These are phyloP conservation scores for Sinapis alba DNA, from an alignment of 441 rosid genomes.

Conservation along the genomic window DNA sequence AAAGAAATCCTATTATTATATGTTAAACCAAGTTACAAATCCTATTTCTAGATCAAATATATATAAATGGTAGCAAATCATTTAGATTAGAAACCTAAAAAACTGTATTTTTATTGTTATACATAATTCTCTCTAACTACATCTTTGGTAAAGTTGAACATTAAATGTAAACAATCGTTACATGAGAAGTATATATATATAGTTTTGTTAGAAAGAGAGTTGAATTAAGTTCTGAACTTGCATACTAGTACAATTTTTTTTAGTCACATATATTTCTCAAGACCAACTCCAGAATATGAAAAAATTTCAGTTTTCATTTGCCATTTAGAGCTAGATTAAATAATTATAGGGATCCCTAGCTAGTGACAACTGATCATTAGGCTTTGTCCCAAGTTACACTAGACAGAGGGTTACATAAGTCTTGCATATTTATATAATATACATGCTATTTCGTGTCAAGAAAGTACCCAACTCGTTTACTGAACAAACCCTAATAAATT, in stretches of 20 bases:
- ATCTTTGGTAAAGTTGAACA: not conserved
- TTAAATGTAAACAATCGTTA: not conserved
- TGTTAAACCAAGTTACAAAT: not conserved
- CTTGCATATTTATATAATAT: slow-evolving; percentile 1
- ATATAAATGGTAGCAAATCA: not conserved
- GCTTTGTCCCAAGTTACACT: slow-evolving; percentile 34
- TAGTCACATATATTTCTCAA: not conserved
- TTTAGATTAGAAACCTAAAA: not conserved
- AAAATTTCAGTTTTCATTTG: not conserved
- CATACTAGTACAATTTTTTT: not conserved
- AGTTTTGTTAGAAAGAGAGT: not conserved
- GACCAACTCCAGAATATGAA: not conserved
- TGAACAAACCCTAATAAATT: slow-evolving; percentile 39
- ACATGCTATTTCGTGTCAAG: slow-evolving; percentile 5
- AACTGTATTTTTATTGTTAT: slow-evolving; percentile 2
- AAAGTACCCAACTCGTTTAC: slow-evolving; percentile 1
- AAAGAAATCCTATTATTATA: not conserved
- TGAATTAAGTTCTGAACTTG: not conserved
- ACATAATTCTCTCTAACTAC: not conserved
- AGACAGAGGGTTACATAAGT: slow-evolving; percentile 22
- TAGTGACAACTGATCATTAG: slow-evolving; percentile 19
- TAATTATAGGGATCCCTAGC: slow-evolving; percentile 6
- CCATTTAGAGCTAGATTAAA: not conserved
- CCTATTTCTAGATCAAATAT: not conserved
- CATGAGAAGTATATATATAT: not conserved